Evolutionary conservation across 805 yeast species (phyloP), one percentile per base, ranked within the genome.

Genomic region (Barnettozyma vustinii): DNA sequence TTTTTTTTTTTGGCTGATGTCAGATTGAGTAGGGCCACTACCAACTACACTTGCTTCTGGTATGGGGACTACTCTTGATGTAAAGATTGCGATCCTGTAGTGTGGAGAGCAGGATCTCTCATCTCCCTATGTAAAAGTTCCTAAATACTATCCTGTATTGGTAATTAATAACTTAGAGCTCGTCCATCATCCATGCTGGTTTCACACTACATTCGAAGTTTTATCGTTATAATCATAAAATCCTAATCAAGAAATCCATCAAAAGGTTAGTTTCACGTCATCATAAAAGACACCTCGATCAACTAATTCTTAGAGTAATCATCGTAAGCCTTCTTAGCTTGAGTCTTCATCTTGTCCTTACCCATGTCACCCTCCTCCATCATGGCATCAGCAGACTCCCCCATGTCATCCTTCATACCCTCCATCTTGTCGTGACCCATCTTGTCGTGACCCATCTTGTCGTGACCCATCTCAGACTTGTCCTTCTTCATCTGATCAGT

Each of bases 311-410:
- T 48, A 16, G 43, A 19, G 42, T 44, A 52, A 32, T 50, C 48
- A 13, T 53, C 53, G 21, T 49, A 51, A 12, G 48, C 50, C 13
- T 48, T 50, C 42, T 52, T 45, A 32, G 53, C 59, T 42, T 57
- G 58, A 20, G 52, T 54, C 30, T 27, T 32, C 12, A 55, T 16
- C 48, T 53, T 53, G 16, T 50, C 53, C 10, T 42, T 30, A 44
- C 51, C 48, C 16, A 37, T 18, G 19, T 15, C 15, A 9, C 43
- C 20, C 8, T 52, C 48, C 5, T 47, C 40, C n/a, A 27, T 10
- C 42, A 48, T 52, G 15, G 54, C 45, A 2, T 40, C 44, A 15
- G 41, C 44, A 10, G 45, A 15, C 9, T 37, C 51, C 44, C 54
- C 57, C 25, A 40, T 40, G 10, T 45, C 40, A 16, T 25, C 40